Conservation (phyloP, 1,284 basidiomycete species). For the Naganishia liquefaciens region DNA sequence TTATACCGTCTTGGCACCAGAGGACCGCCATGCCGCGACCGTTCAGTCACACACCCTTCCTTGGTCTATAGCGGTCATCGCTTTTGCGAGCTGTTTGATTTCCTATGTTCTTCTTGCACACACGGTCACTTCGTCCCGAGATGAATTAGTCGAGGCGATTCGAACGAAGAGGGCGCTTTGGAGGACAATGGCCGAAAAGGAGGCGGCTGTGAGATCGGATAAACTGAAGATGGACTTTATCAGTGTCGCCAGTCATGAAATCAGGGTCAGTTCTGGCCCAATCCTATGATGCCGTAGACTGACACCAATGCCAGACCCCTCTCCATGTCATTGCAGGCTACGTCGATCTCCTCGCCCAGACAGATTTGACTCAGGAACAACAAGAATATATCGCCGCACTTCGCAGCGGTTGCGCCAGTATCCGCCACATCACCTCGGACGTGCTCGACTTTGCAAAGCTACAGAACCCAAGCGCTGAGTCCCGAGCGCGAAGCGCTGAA, state of each 20-base stretch:
- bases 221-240: conserved; percentile 38
- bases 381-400: conserved; percentile 34
- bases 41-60: conserved; percentile 24
- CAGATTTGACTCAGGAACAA: conserved; percentile 36
- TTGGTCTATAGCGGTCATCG: conserved; percentile 34
- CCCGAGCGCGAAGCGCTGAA: conserved; percentile 18
- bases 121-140: conserved; percentile 35
- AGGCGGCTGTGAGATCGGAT: conserved; percentile 34
- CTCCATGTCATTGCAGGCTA: conserved; percentile 37
- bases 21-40: conserved; percentile 7
- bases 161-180: conserved; percentile 35
- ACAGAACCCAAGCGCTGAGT: conserved; percentile 18
- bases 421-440: conserved; percentile 38
- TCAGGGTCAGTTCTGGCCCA: conserved; percentile 18
- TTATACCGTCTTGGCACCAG: conserved; percentile 15
- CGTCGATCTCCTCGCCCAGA: conserved; percentile 36
- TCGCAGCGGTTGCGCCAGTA: conserved; percentile 36
- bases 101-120: conserved; percentile 36
- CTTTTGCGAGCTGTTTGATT: conserved; percentile 34
- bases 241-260: conserved; percentile 35
- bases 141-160: conserved; percentile 34
- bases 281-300: not conserved
- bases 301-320: conserved; percentile 31
- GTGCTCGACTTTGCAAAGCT: conserved; percentile 38
- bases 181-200: conserved; percentile 35